Conservation (phyloP, 805 yeast species). For the Ogataea chonburiensis region DNA sequence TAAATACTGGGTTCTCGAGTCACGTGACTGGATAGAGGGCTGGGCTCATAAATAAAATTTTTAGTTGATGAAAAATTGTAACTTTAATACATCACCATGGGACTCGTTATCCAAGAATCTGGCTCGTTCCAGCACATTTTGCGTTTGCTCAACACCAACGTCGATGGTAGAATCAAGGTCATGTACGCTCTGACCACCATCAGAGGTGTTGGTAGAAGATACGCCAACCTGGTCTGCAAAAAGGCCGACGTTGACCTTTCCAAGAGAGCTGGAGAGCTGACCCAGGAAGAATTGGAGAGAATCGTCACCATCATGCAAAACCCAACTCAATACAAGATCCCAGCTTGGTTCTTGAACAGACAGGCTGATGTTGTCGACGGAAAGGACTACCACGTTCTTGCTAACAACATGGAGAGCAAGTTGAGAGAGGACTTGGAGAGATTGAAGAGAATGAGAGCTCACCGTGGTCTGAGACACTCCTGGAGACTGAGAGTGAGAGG, state of each 20-base stretch:
- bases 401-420: slow-evolving; percentile 98
- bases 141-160: slow-evolving; percentile 99
- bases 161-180: slow-evolving; percentile 99
- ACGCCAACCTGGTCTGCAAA: slow-evolving; percentile 99
- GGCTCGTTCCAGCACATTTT: slow-evolving; percentile 99
- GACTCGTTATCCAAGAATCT: slow-evolving; percentile 90
- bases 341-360: slow-evolving; percentile 99
- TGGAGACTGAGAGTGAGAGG: slow-evolving; percentile 99
- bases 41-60: slow-evolving; percentile 7
- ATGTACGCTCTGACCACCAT: slow-evolving; percentile 99
- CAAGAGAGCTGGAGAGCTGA: slow-evolving; percentile 99
- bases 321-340: slow-evolving; percentile 99
- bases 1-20: slow-evolving; percentile 5
- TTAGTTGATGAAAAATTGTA: slow-evolving; percentile 8
- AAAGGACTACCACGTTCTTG: slow-evolving; percentile 98
- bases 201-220: slow-evolving; percentile 99
- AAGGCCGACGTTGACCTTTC: slow-evolving; percentile 98
- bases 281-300: slow-evolving; percentile 99
- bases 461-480: slow-evolving; percentile 99
- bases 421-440: slow-evolving; percentile 99
- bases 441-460: slow-evolving; percentile 99
- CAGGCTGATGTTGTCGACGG: slow-evolving; percentile 98
- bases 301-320: slow-evolving; percentile 99
- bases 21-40: slow-evolving; percentile 8
- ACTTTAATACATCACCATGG: slow-evolving; percentile 22